Base-by-base conservation (phyloP, 345 rosid species). In the Eucalyptus curtisii region DNA sequence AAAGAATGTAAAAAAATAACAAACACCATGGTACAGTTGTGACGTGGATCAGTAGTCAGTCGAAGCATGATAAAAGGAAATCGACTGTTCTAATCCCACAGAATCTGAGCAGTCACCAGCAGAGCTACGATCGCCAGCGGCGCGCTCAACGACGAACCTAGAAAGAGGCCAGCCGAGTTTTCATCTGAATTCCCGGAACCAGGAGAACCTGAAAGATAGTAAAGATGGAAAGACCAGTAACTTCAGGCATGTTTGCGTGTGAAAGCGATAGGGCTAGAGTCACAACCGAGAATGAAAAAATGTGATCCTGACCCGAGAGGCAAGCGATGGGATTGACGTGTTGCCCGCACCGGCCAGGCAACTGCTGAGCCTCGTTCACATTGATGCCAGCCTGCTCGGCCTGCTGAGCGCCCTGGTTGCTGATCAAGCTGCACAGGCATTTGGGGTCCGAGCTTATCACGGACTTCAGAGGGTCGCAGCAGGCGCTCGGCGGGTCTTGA, bases 281-380 rank as follows among this genome's bases (percentile, higher is more conserved):
- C 45, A 61, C 24, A 0, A 13, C 24, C 27, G 55, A 37, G 48
- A 1, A 40, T 22, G 13, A 37, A 42, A 52, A 33, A 33, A 52
- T 5, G 87, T 27, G 7, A 12, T 19, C 25, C 30, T n/a, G 44
- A 86, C 95, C 89, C 50, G 88, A 88, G 33, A 95, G 89, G 93
- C 98, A 96, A 47, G 88, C 89, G 16, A 96, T 79, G 10, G 97
- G 99, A 64, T 95, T 96, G 84, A 96, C 93, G 64, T 89, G 96
- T 55, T 92, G 93, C 8, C 98, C 99, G 88, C 98, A 95, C 82
- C 95, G 90, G 31, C 93, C 96, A 16, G 96, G 99, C 89, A 96
- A 79, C 87, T 94, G 91, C 84, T 96, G 96, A 85, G 99, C 98
- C 91, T 93, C 92, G 42, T 86, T 90, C 10, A 94, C 89, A 85